phyloP scores from a whole-genome alignment of 805 yeast genomes.

The Yarrowia yakushimensis region DNA sequence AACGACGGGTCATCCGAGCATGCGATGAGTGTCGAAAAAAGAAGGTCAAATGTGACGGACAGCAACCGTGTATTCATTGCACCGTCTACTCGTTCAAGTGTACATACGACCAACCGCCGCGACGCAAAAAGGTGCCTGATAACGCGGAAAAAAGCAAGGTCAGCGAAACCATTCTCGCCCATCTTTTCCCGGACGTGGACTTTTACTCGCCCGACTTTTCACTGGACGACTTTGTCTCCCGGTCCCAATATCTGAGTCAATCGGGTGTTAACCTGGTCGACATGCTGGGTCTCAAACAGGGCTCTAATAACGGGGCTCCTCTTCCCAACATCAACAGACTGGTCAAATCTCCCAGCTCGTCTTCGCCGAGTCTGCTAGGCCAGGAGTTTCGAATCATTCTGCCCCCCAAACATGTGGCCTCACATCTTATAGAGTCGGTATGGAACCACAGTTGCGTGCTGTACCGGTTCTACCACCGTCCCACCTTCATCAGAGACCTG shows the following conservation, averaged over 20 bases:
- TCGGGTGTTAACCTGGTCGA: constrained; percentile 1
- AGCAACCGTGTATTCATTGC: constrained; percentile 75
- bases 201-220: constrained; percentile 37
- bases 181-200: constrained; percentile 44
- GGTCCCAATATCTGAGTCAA: constrained; percentile 31
- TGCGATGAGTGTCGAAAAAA: constrained; percentile 51
- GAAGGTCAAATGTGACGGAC: constrained; percentile 62
- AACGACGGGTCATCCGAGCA: constrained; percentile 70
- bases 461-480: constrained; percentile 81
- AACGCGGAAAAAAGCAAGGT: constrained; percentile 39
- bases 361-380: constrained; percentile 31
- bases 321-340: constrained; percentile 2
- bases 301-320: neutral
- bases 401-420: constrained; percentile 72
- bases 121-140: constrained; percentile 27
- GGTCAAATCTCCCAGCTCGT: constrained; percentile 28
- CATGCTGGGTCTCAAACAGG: constrained; percentile 9
- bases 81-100: constrained; percentile 84
- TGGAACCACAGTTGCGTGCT: constrained; percentile 86
- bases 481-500: constrained; percentile 68
- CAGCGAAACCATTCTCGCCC: constrained; percentile 40
- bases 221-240: constrained; percentile 31
- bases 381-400: constrained; percentile 61
- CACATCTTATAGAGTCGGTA: constrained; percentile 65
- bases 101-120: constrained; percentile 74